Percentiles rank a stretch among this genome's conserved stretches.
Evolutionary conservation across 1,139 yeast genomes (phyloP).

Genomic region (Yamadazyma mexicana): DNA sequence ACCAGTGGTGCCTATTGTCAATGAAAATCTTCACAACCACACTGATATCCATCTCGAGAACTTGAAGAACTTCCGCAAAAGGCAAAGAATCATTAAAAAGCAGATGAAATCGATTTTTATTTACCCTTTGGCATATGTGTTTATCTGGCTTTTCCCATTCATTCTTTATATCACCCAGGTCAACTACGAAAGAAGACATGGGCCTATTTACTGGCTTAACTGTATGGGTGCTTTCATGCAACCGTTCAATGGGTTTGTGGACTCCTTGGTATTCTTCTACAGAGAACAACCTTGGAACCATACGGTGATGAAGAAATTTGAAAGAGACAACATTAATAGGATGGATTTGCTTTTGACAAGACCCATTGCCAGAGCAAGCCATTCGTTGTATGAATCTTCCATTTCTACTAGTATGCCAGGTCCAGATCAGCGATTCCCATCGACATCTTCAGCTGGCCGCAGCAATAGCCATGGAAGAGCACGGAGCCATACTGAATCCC

Average conservation of each 20-base stretch:
- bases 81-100: slow-evolving; percentile 67
- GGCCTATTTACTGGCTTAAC: slow-evolving; percentile 64
- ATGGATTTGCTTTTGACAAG: slow-evolving; percentile 23
- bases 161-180: slow-evolving; percentile 65
- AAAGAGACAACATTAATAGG: slow-evolving; percentile 33
- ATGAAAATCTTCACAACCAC: slow-evolving; percentile 2
- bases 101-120: slow-evolving; percentile 81
- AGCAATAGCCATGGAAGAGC: neutral
- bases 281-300: slow-evolving; percentile 78
- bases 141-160: slow-evolving; percentile 81
- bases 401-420: slow-evolving; percentile 10
- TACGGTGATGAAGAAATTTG: slow-evolving; percentile 42
- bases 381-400: slow-evolving; percentile 15
- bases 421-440: neutral
- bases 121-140: slow-evolving; percentile 78
- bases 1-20: slow-evolving; percentile 3
- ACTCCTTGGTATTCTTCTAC: slow-evolving; percentile 69
- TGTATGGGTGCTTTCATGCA: slow-evolving; percentile 73
- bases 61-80: slow-evolving; percentile 55
- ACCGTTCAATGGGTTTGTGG: slow-evolving; percentile 79
- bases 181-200: slow-evolving; percentile 45
- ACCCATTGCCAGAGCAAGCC: slow-evolving; percentile 10
- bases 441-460: neutral
- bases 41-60: slow-evolving; percentile 58
- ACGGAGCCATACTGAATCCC: neutral